Base-by-base conservation (phyloP, 169 alveolate species). In the Babesia ovis region DNA sequence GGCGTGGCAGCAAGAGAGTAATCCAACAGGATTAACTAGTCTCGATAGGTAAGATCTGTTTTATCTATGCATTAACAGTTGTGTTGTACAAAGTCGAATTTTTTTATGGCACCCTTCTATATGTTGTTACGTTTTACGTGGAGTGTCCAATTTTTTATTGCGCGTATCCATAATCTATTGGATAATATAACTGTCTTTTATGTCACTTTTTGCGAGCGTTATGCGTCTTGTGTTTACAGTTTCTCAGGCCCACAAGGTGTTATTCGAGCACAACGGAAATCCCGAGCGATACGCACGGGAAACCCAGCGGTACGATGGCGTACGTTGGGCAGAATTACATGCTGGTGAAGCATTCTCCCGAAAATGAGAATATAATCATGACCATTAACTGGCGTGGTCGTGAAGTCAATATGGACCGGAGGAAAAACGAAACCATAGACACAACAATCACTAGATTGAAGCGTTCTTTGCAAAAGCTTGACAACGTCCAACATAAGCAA, bases 371-470 rank as follows among this genome's bases (percentile, higher is more conserved):
- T 18, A 20, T 80, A 29, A 57, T 32, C 27, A 57, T 80, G 22
- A 71, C 71, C 9, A 14, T 80, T 22, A 46, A 56, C 34, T 80
- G 83, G 84, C 22, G 27, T 12, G 71, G 76, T 27, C 46, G 31
- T 1, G 76, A 55, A 29, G 46, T 80, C 25, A 80, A 70, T 29
- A 23, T 80, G 77, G 77, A 69, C 22, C 1, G 88, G 61, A 27
- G 50, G 31, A 80, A 70, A 27, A 35, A 32, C 23, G 88, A 80
- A 39, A 23, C 72, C 16, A 31, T 80, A 0, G 50, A 41, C 0
- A 50, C 54, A 12, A 61, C 84, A 20, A 22, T 80, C 2, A 50
- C 77, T 39, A 37, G 88, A 20, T 39, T 80, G 75, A 68, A 80
- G 53, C 41, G 83, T 2, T 66, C 80, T 0, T 57, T 77, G n/a